These are phyloP conservation scores for Shiraia bambusicola DNA, from an alignment of 2,329 filamentous ascomycete species.

Conservation along the genomic window DNA sequence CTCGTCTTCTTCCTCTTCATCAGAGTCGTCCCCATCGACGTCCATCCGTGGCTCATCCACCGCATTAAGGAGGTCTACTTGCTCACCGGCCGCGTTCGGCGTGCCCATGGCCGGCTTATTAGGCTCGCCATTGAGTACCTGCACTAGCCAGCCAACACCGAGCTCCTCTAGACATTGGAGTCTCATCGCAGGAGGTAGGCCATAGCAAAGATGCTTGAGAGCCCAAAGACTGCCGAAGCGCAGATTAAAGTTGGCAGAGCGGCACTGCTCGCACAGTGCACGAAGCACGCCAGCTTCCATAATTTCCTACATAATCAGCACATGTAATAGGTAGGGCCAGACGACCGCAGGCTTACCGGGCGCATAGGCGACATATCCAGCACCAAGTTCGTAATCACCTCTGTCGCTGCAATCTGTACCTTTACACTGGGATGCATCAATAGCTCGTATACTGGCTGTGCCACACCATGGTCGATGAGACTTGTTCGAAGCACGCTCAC, in stretches of 20 bases:
- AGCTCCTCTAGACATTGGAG: constrained; percentile 76
- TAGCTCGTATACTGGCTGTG: constrained; percentile 73
- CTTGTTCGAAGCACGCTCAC: constrained; percentile 82
- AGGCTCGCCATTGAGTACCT: constrained; percentile 67
- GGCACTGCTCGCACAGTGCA: constrained; percentile 79
- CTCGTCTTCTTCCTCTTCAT: constrained; percentile 50
- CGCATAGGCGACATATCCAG: constrained; percentile 90
- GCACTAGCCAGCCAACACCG: constrained; percentile 76
- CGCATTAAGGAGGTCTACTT: constrained; percentile 61
- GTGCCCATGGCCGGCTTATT: constrained; percentile 53
- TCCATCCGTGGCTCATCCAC: constrained; percentile 47
- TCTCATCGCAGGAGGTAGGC: constrained; percentile 70
- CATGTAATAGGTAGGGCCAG: no score
- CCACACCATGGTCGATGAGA: constrained; percentile 81
- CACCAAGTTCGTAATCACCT: constrained; percentile 80
- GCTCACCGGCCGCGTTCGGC: constrained; percentile 61
- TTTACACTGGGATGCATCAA: constrained; percentile 73
- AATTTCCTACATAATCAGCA: constrained; percentile 56
- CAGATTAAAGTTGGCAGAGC: constrained; percentile 75
- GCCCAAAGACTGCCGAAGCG: constrained; percentile 89
- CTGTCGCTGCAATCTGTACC: constrained; percentile 82
- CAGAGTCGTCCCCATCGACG: constrained; percentile 40
- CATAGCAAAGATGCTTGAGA: constrained; percentile 83
- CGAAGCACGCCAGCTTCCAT: constrained; percentile 72
- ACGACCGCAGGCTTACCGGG: constrained; percentile 72